Conservation (phyloP, 768 basidiomycete genomes). For the Phylloporus arenicola region DNA sequence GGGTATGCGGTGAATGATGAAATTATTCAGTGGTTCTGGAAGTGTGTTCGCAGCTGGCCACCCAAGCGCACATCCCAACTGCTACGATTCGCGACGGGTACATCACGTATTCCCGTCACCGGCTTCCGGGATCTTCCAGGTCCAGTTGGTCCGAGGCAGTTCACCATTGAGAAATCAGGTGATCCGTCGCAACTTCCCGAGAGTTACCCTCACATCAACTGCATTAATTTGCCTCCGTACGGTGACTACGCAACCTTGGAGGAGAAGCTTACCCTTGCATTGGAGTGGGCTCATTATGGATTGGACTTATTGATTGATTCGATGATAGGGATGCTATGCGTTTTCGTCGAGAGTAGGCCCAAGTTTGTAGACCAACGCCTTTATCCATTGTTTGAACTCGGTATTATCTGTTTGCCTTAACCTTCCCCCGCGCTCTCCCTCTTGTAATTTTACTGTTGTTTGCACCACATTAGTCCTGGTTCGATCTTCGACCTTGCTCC, state of each 20-base stretch:
- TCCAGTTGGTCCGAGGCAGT: conserved; percentile 91
- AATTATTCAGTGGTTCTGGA: conserved; percentile 99
- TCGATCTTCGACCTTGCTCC: too few relatives aligned
- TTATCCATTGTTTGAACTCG: too few relatives aligned
- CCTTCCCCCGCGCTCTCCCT: too few relatives aligned
- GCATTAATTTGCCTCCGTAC: conserved; percentile 94
- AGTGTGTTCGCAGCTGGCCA: conserved; percentile 95
- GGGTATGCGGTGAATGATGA: conserved; percentile 94
- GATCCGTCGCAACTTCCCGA: conserved; percentile 95
- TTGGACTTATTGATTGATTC: background rate
- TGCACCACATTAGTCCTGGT: too few relatives aligned
- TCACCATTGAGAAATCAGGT: conserved; percentile 98
- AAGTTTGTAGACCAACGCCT: too few relatives aligned
- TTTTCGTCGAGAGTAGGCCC: too few relatives aligned
- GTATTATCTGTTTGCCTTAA: too few relatives aligned
- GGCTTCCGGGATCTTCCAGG: conserved; percentile 99
- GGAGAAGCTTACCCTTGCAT: conserved; percentile 71
- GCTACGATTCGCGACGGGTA: conserved; percentile 95
- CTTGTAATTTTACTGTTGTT: too few relatives aligned
- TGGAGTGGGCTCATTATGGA: background rate
- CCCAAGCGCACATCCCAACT: conserved; percentile 95
- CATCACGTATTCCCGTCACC: conserved; percentile 95
- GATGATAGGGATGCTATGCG: too few relatives aligned
- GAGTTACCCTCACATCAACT: conserved; percentile 93
- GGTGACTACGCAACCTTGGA: conserved; percentile 92